These are phyloP conservation scores for Aspergillus funiculosus DNA, from an alignment of 495 filamentous ascomycete genomes.

Conservation along the genomic window DNA sequence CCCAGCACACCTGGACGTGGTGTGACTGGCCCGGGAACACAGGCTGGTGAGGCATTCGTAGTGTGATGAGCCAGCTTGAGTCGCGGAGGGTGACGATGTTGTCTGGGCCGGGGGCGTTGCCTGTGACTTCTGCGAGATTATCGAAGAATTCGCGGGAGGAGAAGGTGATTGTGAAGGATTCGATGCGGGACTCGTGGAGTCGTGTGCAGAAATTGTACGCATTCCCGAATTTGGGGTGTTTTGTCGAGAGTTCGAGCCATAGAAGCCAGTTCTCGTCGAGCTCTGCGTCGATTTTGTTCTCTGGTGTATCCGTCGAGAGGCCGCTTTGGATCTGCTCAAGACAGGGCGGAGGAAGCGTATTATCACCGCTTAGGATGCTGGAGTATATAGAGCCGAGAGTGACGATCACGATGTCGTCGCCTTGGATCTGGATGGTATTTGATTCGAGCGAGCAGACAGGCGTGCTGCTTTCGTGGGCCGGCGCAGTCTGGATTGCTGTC, in stretches of 20 bases:
- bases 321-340: conserved; percentile 18
- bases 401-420: conserved; percentile 29
- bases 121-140: conserved; percentile 21
- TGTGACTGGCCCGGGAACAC: conserved; percentile 32
- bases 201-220: conserved; percentile 38
- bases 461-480: conserved; percentile 3
- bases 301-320: conserved; percentile 17
- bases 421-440: conserved; percentile 14
- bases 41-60: conserved; percentile 36
- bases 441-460: conserved; percentile 6
- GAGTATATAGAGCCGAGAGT: conserved; percentile 27
- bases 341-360: conserved; percentile 16
- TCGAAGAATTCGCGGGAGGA: conserved; percentile 27
- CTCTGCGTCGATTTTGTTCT: conserved; percentile 16
- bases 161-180: conserved; percentile 39
- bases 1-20: conserved; percentile 33
- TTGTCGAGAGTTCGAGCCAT: conserved; percentile 25
- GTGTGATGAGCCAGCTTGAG: conserved; percentile 33
- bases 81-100: conserved; percentile 33
- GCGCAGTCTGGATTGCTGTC: conserved; percentile 11
- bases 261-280: conserved; percentile 33
- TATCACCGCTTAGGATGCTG: conserved; percentile 23
- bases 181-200: conserved; percentile 29
- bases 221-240: conserved; percentile 32
- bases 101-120: conserved; percentile 25